phyloP scores from a whole-genome alignment of 768 basidiomycete genomes.

The Paxillus rubicundulus region DNA sequence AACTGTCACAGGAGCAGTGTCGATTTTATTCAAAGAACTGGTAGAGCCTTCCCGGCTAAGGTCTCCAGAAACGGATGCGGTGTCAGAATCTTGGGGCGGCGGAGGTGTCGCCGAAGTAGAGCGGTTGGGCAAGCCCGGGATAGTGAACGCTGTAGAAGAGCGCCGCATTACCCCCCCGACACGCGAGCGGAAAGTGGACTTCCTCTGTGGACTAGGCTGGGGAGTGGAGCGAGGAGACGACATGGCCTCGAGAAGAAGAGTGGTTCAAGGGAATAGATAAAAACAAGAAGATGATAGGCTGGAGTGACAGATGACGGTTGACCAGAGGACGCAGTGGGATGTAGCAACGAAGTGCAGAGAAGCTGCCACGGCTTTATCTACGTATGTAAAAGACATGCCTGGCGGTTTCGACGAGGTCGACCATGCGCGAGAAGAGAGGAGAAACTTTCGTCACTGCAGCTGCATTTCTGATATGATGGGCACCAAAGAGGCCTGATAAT shows the following conservation, averaged over 20 bases:
- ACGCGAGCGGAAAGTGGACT: slow-evolving; percentile 51
- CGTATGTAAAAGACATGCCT: slow-evolving; percentile 30
- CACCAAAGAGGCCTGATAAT: slow-evolving; percentile 33
- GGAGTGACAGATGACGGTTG: slow-evolving; percentile 10
- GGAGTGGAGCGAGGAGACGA: slow-evolving; percentile 26
- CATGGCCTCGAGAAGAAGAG: slow-evolving; percentile 22
- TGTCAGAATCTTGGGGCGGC: slow-evolving; percentile 28
- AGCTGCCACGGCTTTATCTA: slow-evolving; percentile 26
- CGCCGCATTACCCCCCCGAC: slow-evolving; percentile 61
- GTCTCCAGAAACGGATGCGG: slow-evolving; percentile 25
- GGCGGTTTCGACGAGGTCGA: slow-evolving; percentile 35
- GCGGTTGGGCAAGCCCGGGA: slow-evolving; percentile 36
- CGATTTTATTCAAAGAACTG: slow-evolving; percentile 32
- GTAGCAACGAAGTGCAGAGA: slow-evolving; percentile 19
- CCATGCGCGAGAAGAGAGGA: slow-evolving; percentile 30
- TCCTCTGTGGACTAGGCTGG: slow-evolving; percentile 34
- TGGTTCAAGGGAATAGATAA: slow-evolving; percentile 2
- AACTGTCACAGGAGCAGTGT: slow-evolving; percentile 24
- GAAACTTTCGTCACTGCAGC: slow-evolving; percentile 12
- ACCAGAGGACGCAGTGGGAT: slow-evolving; percentile 11
- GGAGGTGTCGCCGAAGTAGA: slow-evolving; percentile 23
- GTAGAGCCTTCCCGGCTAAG: slow-evolving; percentile 30
- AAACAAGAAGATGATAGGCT: slow-evolving; percentile 6
- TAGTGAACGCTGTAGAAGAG: slow-evolving; percentile 53
- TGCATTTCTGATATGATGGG: slow-evolving; percentile 30